A percentile compares a stretch with the other conserved stretches of the same genome.
These are phyloP conservation scores for Fusarium haematococcum DNA, from an alignment of 2,329 filamentous ascomycete species.

Conservation along the genomic window DNA sequence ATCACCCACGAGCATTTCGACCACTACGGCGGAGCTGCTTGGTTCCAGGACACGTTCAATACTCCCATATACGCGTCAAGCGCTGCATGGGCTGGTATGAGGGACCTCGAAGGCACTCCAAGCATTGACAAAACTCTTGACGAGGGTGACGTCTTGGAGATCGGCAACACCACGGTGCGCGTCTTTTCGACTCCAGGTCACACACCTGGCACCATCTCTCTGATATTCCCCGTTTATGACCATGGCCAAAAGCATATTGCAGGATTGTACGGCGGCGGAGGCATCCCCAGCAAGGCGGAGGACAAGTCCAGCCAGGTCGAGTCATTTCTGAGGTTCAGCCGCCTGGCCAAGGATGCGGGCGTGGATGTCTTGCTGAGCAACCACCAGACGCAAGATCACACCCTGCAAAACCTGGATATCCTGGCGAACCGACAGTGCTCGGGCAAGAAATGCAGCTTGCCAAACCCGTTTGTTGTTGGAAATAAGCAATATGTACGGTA, in stretches of 20 bases:
- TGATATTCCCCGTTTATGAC: slow-evolving; percentile 38
- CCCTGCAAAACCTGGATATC: slow-evolving; percentile 32
- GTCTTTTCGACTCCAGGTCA: slow-evolving; percentile 39
- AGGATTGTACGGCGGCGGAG: slow-evolving; percentile 41
- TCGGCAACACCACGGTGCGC: slow-evolving; percentile 37
- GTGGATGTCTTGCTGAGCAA: slow-evolving; percentile 38
- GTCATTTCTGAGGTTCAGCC: slow-evolving; percentile 29
- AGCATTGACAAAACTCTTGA: slow-evolving; percentile 11
- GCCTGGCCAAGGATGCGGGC: slow-evolving; percentile 9
- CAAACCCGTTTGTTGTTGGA: slow-evolving; percentile 30
- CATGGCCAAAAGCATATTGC: slow-evolving; percentile 33
- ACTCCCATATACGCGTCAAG: slow-evolving; percentile 31
- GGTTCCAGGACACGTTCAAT: slow-evolving; percentile 39
- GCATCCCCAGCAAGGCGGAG: slow-evolving; percentile 24
- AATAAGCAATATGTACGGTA: slow-evolving; percentile 24
- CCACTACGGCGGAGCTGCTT: slow-evolving; percentile 44
- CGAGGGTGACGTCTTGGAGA: slow-evolving; percentile 30
- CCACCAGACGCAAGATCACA: slow-evolving; percentile 39
- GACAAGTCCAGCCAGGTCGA: slow-evolving; percentile 37
- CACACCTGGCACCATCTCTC: slow-evolving; percentile 38
- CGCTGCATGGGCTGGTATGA: slow-evolving; percentile 22
- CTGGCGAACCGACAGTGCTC: slow-evolving; percentile 21
- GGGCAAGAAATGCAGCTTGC: slow-evolving; percentile 6
- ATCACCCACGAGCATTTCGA: slow-evolving; percentile 47
- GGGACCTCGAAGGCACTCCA: neutral